Evolutionary conservation across 1,284 basidiomycete genomes (phyloP), one percentile per base, ranked within the genome.

Genomic region (Spongiforma sp.): DNA sequence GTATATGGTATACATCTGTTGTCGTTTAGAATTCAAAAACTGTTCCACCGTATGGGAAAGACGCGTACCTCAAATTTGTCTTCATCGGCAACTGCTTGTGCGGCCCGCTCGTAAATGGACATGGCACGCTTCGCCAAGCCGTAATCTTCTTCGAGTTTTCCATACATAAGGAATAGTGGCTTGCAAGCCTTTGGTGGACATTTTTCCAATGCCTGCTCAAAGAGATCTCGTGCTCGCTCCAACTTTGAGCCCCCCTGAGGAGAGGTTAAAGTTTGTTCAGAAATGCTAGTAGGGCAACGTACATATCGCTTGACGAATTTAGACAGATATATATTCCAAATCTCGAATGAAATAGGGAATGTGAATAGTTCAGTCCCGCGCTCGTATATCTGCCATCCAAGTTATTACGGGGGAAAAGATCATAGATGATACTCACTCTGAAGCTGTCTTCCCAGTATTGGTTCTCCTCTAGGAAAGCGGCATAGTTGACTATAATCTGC

Each of bases 371-470:
- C 98, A 12, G 98, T 95, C 52, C 98, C 98, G 54, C 97, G 90
- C 77, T 99, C 98, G 77, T 99, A 99, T 41, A 98, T 91, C 90
- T 91, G 61, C 17, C 41, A 34, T 24, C 19, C 46, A 28, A 61
- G 56, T 68, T 60, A 68, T 33, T 46, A 10, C 5, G 59, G 21
- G 55, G 39, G 52, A 28, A 39, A 34, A 11, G 9, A 14, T 39
- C 32, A 11, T 56, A 37, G 34, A 21, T 24, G 30, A 33, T 66
- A 88, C 93, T 86, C 68, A 89, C 93, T 86, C 97, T 99, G 89
- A 99, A 99, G 75, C 93, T 94, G 74, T 99, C 98, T 73, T 99
- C 98, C 79, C 93, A 99, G 81, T 99, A 99, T 71, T 95, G 89
- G 80, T 98, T 96, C 75, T 99, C 96, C 77, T 99, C 97, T 60